Percentiles rank a stretch among this genome's conserved stretches.
phyloP scores from a whole-genome alignment of 768 basidiomycete genomes.

The Mycena pura region DNA sequence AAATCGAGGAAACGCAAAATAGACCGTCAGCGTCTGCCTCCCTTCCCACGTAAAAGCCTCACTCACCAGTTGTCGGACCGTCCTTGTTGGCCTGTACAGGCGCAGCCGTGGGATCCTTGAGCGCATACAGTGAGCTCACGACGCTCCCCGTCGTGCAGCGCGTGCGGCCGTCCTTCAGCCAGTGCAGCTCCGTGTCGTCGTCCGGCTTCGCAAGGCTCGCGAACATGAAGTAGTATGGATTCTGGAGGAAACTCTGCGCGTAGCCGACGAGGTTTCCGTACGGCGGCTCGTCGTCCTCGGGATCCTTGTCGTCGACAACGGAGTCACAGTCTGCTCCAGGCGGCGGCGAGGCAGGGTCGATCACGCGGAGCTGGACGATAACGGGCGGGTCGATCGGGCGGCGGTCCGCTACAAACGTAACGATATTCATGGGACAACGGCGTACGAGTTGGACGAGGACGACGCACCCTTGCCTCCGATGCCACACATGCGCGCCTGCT shows the following conservation, averaged over 20 bases:
- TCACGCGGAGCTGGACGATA: conserved; percentile 91
- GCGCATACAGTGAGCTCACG: conserved; percentile 89
- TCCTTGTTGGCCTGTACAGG: conserved; percentile 47
- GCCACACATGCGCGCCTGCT: conserved; percentile 91
- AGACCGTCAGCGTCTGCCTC: too few species aligned
- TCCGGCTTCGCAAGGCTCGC: conserved; percentile 89
- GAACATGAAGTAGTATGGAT: conserved; percentile 97
- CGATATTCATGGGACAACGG: background rate
- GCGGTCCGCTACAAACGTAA: conserved; percentile 71
- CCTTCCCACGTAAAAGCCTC: too few species aligned
- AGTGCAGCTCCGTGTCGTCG: conserved; percentile 88
- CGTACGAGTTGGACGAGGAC: background rate
- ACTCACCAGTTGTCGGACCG: conserved; percentile 26
- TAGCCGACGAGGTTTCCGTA: conserved; percentile 47
- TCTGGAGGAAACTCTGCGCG: conserved; percentile 75
- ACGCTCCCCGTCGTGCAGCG: conserved; percentile 91
- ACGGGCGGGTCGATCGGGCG: conserved; percentile 96
- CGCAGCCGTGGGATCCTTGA: conserved; percentile 64
- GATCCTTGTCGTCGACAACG: conserved; percentile 26
- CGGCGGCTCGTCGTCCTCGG: conserved; percentile 30
- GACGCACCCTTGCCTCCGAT: conserved; percentile 77
- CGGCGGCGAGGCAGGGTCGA: conserved; percentile 56
- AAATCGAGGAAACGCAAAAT: too few species aligned
- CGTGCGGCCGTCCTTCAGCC: conserved; percentile 88
- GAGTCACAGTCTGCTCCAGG: conserved; percentile 28